Evolutionary conservation across 164 flowering plant genomes (phyloP), one percentile per base, ranked within the genome.

Genomic region (Kalanchoe fedtschenkoi): DNA sequence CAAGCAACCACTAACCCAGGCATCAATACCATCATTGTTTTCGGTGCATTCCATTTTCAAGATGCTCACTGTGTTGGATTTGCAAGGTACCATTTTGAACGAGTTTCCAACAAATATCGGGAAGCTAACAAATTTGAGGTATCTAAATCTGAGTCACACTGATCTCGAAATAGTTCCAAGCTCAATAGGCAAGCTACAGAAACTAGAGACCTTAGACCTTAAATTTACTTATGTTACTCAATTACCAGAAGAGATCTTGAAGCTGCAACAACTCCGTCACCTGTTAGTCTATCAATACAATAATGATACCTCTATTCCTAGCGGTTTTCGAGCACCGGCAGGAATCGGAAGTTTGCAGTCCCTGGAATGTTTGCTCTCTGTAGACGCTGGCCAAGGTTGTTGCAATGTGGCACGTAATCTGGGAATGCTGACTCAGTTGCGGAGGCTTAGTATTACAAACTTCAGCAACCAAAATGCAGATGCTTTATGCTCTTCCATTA

Each of bases 121-220:
- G 21, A 37, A 61, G 2, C 33, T 74, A 3, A 47, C 37, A 9
- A 69, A 64, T 51, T 39, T 77, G 26, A 72, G 61, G 24, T 70
- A 65, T 24, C 54, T 72, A 7, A 71, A 71, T 35, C 11, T 74
- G 29, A 71, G 70, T 28, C n/a, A 44, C 0, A 77, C 76, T 2
- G 53, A 47, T 44, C 44, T 77, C 35, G 68, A 59, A 16, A 10
- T 32, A 43, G 55, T 77, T 44, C 80, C 74, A 58, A 69, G 55
- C 9, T 65, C 74, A 11, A 68, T 72, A 24, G 66, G 68, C 26
- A 75, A 63, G 53, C 75, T 78, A 0, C 33, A 42, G 22, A 63
- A 67, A 35, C 58, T 78, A 4, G 65, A 75, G 59, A 68, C 60
- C 1, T 63, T 78, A 63, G 74, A 78, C 59, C 69, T 78, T 5